Base-by-base conservation (phyloP, 148 eudicot species). In the Rhododendron vialii region DNA sequence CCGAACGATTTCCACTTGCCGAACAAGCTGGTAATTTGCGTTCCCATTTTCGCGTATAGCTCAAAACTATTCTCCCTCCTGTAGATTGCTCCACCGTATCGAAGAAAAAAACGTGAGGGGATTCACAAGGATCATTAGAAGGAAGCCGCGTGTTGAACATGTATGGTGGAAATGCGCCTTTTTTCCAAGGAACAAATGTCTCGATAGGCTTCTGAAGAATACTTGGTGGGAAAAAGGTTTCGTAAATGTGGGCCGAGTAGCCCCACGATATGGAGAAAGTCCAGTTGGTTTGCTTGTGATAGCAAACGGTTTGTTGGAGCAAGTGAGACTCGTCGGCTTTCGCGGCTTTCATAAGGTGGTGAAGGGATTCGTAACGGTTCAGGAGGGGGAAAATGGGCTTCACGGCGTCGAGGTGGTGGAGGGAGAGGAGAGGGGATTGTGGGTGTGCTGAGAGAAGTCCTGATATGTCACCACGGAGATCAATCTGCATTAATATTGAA, bases 241-340 rank as follows among this genome's bases (percentile, higher is more conserved):
- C 91, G 20, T 93, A 94, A 20, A 95, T 67, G 7, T 93, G 94
- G 13, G 87, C 85, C 0, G 92, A 86, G 87, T 94, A 95, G 35
- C 98, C 96, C 95, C 96, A 95, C 50, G 98, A 82, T 41, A 89
- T 80, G 33, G 95, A 91, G 83, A 90, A 69, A 1, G 95, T 91
- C 93, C 94, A 94, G 36, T 88, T 91, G 20, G 69, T 82, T 0
- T 51, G 83, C 59, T 88, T 88, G 78, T 89, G 63, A 33, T 94
- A 91, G 87, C 96, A 95, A 3, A 94, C 86, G 43, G 90, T 93
- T 92, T 95, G 95, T 84, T 93, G 95, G 0, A 94, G 85, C 0
- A 94, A 86, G 50, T 94, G 82, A 11, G 94, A 84, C 20, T 83
- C 85, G 75, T 92, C 94, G 4, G 61, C 84, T 59, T 87, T 85